Conservation (phyloP, 163 green algal species). For the Coccomyxa subellipsoidea region DNA sequence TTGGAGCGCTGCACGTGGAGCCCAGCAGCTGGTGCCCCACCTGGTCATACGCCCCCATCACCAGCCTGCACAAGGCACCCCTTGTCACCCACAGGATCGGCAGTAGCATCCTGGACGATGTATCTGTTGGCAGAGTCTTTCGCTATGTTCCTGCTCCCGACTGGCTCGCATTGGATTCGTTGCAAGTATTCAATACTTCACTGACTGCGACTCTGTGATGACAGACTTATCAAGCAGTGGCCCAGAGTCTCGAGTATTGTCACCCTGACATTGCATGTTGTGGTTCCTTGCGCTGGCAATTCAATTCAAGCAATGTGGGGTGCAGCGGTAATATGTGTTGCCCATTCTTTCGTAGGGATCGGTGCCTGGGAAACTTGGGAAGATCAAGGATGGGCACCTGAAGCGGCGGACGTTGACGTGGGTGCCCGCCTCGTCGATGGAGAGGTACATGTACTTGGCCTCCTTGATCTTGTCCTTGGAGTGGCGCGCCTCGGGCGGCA, state of each 20-base stretch:
- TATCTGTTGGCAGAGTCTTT: background rate
- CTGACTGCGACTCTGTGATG: background rate
- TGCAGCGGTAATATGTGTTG: no score
- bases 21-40: conserved; percentile 33
- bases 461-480: conserved; percentile 10
- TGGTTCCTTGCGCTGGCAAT: no score
- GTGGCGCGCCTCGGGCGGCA: background rate
- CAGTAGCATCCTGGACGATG: background rate
- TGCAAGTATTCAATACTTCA: background rate
- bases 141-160: background rate
- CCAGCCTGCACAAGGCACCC: conserved; percentile 29
- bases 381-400: no score
- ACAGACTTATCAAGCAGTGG: background rate
- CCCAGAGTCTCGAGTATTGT: background rate
- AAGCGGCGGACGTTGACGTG: conserved; percentile 42
- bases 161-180: background rate
- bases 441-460: conserved; percentile 32
- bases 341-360: no score
- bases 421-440: conserved; percentile 47
- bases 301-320: no score
- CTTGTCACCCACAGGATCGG: background rate
- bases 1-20: conserved; percentile 41
- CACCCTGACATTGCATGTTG: no score
- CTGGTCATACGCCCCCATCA: conserved; percentile 47
- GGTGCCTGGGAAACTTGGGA: no score